Conservation (phyloP, 2,329 filamentous ascomycete species). For the Pseudogymnoascus sp. region DNA sequence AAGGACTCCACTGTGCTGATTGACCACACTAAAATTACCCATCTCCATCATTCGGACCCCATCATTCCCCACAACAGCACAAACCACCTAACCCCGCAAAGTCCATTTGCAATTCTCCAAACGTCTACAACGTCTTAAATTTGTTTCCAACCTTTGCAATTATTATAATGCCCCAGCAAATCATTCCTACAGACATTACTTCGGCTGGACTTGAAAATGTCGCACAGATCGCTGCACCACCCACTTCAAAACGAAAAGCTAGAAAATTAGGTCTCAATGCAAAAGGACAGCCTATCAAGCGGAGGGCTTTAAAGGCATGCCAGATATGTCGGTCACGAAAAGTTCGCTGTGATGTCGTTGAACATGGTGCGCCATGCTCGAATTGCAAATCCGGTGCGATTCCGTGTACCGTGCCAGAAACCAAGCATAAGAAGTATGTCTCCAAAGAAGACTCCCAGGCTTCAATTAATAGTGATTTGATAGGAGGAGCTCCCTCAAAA, state of each 20-base stretch:
- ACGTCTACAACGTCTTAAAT: neutral
- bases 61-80: neutral
- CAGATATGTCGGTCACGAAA: neutral
- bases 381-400: slow-evolving; percentile 2
- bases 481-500: neutral
- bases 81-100: slow-evolving; percentile 2
- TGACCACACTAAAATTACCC: neutral
- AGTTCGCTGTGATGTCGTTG: slow-evolving; percentile 1
- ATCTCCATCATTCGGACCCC: neutral
- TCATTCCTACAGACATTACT: neutral
- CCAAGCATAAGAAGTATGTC: neutral
- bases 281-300: neutral
- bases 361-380: neutral
- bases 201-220: neutral
- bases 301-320: neutral
- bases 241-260: neutral
- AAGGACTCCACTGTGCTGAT: neutral
- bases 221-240: neutral
- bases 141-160: neutral
- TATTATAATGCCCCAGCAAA: neutral
- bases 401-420: neutral
- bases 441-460: neutral
- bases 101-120: neutral
- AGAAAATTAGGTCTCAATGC: neutral
- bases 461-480: neutral